Percentiles rank a stretch among this genome's conserved stretches.
These are phyloP conservation scores for Alternaria consortialis DNA, from an alignment of 2,329 filamentous ascomycete species.

Conservation along the genomic window DNA sequence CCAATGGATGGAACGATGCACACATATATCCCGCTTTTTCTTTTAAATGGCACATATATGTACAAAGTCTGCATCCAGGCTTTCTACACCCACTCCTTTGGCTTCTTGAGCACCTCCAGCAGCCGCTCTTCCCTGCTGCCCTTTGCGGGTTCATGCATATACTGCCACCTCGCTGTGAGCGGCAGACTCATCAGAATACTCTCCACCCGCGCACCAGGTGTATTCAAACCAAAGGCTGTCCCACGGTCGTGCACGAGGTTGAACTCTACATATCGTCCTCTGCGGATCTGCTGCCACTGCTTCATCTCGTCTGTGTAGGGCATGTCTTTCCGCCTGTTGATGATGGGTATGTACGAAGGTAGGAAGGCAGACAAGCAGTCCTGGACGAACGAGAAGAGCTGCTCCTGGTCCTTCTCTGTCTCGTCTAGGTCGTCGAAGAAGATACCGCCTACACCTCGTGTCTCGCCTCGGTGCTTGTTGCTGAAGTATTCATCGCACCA, in stretches of 20 bases:
- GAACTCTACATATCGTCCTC: slow-evolving; percentile 98
- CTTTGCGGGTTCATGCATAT: slow-evolving; percentile 87
- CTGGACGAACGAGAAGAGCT: slow-evolving; percentile 87
- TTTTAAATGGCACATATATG: neutral
- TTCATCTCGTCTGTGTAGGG: slow-evolving; percentile 86
- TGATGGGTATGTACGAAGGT: slow-evolving; percentile 88
- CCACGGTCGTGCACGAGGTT: slow-evolving; percentile 97
- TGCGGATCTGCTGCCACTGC: slow-evolving; percentile 93
- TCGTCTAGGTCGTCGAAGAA: slow-evolving; percentile 98
- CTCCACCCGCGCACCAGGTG: slow-evolving; percentile 89
- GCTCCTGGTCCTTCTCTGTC: slow-evolving; percentile 84
- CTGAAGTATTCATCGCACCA: slow-evolving; percentile 99
- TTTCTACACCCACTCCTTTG: slow-evolving; percentile 65
- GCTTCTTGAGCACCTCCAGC: slow-evolving; percentile 73
- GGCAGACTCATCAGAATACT: slow-evolving; percentile 98
- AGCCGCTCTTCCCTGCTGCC: slow-evolving; percentile 81
- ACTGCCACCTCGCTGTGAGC: slow-evolving; percentile 90
- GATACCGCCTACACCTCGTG: slow-evolving; percentile 90
- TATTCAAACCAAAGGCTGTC: slow-evolving; percentile 92
- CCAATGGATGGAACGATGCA: neutral
- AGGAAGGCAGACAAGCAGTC: slow-evolving; percentile 87
- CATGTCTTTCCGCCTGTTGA: slow-evolving; percentile 90
- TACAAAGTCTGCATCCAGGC: neutral
- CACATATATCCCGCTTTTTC: neutral
- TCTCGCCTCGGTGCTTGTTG: slow-evolving; percentile 89